These are phyloP conservation scores for Ustilago xerochloae DNA, from an alignment of 1,284 basidiomycete species.

Conservation along the genomic window DNA sequence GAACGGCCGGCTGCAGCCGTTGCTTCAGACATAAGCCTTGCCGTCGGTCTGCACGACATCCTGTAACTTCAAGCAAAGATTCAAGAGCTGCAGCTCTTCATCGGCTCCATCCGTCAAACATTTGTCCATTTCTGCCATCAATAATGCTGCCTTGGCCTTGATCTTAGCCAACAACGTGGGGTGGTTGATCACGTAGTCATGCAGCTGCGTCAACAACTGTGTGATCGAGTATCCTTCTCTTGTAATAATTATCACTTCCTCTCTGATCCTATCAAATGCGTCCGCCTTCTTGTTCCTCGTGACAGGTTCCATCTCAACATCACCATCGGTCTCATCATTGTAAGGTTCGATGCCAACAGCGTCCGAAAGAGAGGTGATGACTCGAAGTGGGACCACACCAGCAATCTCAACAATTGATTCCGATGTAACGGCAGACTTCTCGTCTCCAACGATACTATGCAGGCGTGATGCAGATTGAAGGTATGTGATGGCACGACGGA, in stretches of 20 bases:
- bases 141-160: slow-evolving; percentile 84
- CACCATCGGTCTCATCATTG: slow-evolving; percentile 69
- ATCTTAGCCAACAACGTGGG: slow-evolving; percentile 81
- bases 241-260: slow-evolving; percentile 80
- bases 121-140: slow-evolving; percentile 95
- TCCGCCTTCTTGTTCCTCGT: slow-evolving; percentile 39
- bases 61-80: slow-evolving; percentile 79
- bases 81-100: slow-evolving; percentile 93
- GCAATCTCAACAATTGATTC: slow-evolving; percentile 90
- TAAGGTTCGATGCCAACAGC: slow-evolving; percentile 77
- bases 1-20: not conserved
- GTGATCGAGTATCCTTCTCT: slow-evolving; percentile 91
- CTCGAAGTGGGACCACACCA: slow-evolving; percentile 84
- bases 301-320: slow-evolving; percentile 73
- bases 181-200: slow-evolving; percentile 87
- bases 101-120: slow-evolving; percentile 96
- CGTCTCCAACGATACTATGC: slow-evolving; percentile 40
- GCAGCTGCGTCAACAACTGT: slow-evolving; percentile 90
- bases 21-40: slow-evolving; percentile 35
- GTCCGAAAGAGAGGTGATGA: slow-evolving; percentile 78
- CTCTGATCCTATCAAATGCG: slow-evolving; percentile 79
- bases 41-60: slow-evolving; percentile 42
- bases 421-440: slow-evolving; percentile 34
- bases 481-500: slow-evolving; percentile 98
- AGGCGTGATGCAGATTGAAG: slow-evolving; percentile 93